These are phyloP conservation scores for Agapanthus africanus DNA, from an alignment of 106 monocot genomes.

Conservation along the genomic window DNA sequence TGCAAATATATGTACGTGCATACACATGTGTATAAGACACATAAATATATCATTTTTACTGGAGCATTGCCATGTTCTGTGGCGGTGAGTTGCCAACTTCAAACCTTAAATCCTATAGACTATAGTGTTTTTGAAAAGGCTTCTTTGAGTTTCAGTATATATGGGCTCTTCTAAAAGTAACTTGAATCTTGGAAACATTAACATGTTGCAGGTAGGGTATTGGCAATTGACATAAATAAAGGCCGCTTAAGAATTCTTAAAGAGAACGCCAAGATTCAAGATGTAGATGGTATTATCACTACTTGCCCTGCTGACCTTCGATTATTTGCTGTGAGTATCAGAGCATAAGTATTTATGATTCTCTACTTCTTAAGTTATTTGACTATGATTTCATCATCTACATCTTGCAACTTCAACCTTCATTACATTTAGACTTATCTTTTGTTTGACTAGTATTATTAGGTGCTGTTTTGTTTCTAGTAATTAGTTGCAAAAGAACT, in stretches of 20 bases:
- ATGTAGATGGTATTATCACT: conserved; percentile 49
- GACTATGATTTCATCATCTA: too few species aligned
- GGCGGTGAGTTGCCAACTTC: neutral
- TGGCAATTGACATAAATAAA: conserved; percentile 83
- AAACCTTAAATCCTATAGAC: too few species aligned
- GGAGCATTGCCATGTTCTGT: neutral
- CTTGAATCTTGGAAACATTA: neutral
- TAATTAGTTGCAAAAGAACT: too few species aligned
- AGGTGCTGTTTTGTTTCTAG: too few species aligned
- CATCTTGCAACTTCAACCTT: too few species aligned
- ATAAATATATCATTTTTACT: neutral
- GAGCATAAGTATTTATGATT: too few species aligned
- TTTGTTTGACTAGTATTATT: too few species aligned
- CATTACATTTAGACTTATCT: too few species aligned
- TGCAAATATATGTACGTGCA: neutral
- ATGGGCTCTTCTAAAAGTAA: neutral
- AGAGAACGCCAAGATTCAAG: conserved; percentile 53
- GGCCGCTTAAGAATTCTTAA: conserved; percentile 80
- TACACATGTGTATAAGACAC: neutral
- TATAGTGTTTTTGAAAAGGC: too few species aligned
- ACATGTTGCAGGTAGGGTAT: conserved; percentile 48
- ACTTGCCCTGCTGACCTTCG: conserved; percentile 70
- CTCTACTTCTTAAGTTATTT: too few species aligned
- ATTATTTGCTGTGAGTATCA: conserved; percentile 51
- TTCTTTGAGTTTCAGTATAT: neutral